A percentile compares a stretch with the other conserved stretches of the same genome.
These are phyloP conservation scores for Mycena albidolilacea DNA, from an alignment of 768 basidiomycete species.

Conservation along the genomic window DNA sequence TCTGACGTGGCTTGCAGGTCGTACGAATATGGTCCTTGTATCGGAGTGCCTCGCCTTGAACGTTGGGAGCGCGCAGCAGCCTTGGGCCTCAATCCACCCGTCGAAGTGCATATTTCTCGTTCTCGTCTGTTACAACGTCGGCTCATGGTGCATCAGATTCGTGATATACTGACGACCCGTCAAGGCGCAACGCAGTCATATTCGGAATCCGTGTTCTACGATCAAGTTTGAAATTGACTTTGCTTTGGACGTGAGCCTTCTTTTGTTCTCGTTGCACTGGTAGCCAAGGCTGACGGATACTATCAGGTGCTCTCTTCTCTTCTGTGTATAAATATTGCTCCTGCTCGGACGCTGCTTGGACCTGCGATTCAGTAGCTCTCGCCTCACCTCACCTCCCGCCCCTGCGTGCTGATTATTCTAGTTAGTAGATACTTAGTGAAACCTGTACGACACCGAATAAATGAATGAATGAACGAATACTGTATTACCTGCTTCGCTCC, in stretches of 20 bases:
- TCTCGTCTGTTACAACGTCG: not conserved
- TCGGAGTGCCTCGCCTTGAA: conserved; percentile 85
- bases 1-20: conserved; percentile 58
- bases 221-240: conserved; percentile 49
- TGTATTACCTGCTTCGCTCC: not conserved
- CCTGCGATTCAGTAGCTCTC: conserved; percentile 4
- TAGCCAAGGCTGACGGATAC: not conserved
- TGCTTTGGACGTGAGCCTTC: not conserved
- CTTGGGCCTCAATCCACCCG: conserved; percentile 85
- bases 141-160: conserved; percentile 64
- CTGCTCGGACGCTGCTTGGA: not conserved
- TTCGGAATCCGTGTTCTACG: conserved; percentile 74
- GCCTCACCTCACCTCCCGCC: not conserved
- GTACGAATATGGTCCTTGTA: conserved; percentile 86
- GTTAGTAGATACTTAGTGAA: conserved; percentile 27
- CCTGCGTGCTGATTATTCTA: conserved; percentile 16
- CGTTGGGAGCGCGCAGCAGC: conserved; percentile 89
- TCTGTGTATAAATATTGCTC: conserved; percentile 22
- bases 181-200: conserved; percentile 73
- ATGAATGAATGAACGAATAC: conserved; percentile 8
- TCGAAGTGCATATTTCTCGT: conserved; percentile 67
- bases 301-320: conserved; percentile 8
- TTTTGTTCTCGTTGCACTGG: not conserved
- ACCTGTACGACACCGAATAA: not conserved
- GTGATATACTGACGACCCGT: conserved; percentile 80